Evolutionary conservation across 2,329 filamentous ascomycete species (phyloP).

Genomic region (Ceratocystis cacaofunesta): DNA sequence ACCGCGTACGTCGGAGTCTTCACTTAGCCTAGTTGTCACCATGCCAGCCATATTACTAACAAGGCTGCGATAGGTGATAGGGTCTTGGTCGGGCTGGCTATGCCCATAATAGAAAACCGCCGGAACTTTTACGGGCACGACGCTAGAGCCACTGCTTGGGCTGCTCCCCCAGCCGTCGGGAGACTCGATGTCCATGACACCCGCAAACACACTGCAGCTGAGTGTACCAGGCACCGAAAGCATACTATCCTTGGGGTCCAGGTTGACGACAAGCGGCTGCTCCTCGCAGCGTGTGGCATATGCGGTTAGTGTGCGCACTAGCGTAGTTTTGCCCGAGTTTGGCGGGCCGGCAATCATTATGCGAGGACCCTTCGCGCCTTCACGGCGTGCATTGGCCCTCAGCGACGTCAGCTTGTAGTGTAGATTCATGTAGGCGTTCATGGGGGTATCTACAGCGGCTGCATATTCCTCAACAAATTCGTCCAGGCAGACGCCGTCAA

Average conservation of each 20-base stretch:
- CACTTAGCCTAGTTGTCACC: slow-evolving; percentile 60
- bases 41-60: slow-evolving; percentile 64
- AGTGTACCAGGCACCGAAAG: slow-evolving; percentile 66
- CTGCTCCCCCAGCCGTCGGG: slow-evolving; percentile 81
- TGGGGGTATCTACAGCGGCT: slow-evolving; percentile 63
- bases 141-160: slow-evolving; percentile 77
- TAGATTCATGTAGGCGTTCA: slow-evolving; percentile 66
- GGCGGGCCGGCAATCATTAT: slow-evolving; percentile 69
- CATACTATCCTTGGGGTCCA: slow-evolving; percentile 69
- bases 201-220: slow-evolving; percentile 73
- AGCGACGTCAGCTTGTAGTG: slow-evolving; percentile 72
- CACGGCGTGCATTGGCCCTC: slow-evolving; percentile 44
- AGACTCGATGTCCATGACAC: slow-evolving; percentile 63
- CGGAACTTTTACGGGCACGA: slow-evolving; percentile 80
- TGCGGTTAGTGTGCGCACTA: slow-evolving; percentile 60
- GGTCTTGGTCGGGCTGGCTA: slow-evolving; percentile 55
- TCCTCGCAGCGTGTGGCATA: slow-evolving; percentile 62
- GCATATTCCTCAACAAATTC: slow-evolving; percentile 46
- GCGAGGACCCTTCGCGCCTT: slow-evolving; percentile 49
- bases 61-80: slow-evolving; percentile 56
- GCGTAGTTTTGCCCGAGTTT: slow-evolving; percentile 67
- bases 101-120: slow-evolving; percentile 81
- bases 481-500: slow-evolving; percentile 45
- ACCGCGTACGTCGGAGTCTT: slow-evolving; percentile 54
- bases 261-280: slow-evolving; percentile 70